Base-by-base conservation (phyloP, 2,329 filamentous ascomycete genomes). In the Fusarium cicatricum region DNA sequence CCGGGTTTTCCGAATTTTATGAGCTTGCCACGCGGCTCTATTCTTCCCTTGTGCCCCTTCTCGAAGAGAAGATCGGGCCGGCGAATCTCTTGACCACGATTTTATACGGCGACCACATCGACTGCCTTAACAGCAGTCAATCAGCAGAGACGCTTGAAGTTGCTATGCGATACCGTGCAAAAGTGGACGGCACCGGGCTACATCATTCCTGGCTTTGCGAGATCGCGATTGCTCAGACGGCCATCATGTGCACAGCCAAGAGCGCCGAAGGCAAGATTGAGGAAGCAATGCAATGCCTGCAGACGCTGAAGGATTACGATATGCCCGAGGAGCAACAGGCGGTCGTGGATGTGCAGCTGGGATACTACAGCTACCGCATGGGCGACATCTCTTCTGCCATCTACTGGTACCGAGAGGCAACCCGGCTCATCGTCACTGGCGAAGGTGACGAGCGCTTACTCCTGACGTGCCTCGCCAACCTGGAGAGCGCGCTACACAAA, bases 91-190 rank as follows among this genome's bases (percentile, higher is more conserved):
- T 74, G 15, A 74, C 70, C 21, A 66, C 70, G 19, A 66, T 74
- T 15, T 53, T 74, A 16, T 73, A 73, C 54, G 70, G 70, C 43
- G 72, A 74, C 34, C 71, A 74, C 44, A 66, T 73, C 45, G 72
- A 74, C 56, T 74, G 70, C 15, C 55, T 71, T 28, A 66, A 61
- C n/a, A 58, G 68, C 21, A 58, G 62, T 15, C 60, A 66, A 21
- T 49, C 69, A 5, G 54, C 62, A 21, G 70, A 73, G 15, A 66
- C 71, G 15, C 65, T 73, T 23, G 49, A 58, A n/a, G 55, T 70
- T n/a, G 69, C 70, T 16, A 68, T 61, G 12, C 42, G 50, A n/a
- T 72, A 74, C 41, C 65, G 67, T 10, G 51, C 59, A 19, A 67
- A 63, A 11, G 70, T 65, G n/a, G 70, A 73, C 33, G 64, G 64